phyloP scores from a whole-genome alignment of 2,329 filamentous ascomycete genomes.

The Phialemonium atrogriseum region DNA sequence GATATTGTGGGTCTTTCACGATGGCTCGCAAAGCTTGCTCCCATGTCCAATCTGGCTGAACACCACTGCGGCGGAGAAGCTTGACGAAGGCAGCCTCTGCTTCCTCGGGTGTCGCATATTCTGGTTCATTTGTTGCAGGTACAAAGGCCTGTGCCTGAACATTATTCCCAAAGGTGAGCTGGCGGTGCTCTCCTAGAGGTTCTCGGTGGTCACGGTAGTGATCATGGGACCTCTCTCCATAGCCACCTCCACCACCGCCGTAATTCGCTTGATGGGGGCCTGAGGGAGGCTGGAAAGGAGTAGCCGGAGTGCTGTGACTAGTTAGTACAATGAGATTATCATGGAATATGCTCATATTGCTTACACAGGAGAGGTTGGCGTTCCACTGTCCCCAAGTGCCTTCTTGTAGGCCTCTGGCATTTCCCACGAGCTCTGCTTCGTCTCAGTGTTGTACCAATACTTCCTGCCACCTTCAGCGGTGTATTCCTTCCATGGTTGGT shows the following conservation, averaged over 20 bases:
- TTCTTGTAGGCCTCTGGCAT: conserved; percentile 79
- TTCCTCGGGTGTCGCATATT: conserved; percentile 74
- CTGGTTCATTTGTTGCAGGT: conserved; percentile 61
- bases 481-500: conserved; percentile 90
- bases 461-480: conserved; percentile 77
- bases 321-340: conserved; percentile 6
- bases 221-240: conserved; percentile 17
- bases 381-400: conserved; percentile 55
- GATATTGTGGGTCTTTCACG: conserved; percentile 86
- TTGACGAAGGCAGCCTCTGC: conserved; percentile 92
- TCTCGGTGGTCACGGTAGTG: conserved; percentile 22
- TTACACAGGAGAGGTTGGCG: conserved; percentile 35
- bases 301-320: conserved; percentile 15
- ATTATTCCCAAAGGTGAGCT: conserved; percentile 49
- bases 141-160: conserved; percentile 50
- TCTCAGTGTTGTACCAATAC: conserved; percentile 94
- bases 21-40: conserved; percentile 78
- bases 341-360: conserved; percentile 9
- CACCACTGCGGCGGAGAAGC: conserved; percentile 72
- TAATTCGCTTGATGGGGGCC: conserved; percentile 7
- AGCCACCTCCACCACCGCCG: conserved; percentile 25
- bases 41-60: conserved; percentile 90
- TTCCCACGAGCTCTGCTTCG: conserved; percentile 88
- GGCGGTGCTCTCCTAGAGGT: conserved; percentile 44
- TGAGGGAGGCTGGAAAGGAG: conserved; percentile 31